Evolutionary conservation across 2,329 filamentous ascomycete genomes (phyloP).

Genomic region (Xylaria polymorpha): DNA sequence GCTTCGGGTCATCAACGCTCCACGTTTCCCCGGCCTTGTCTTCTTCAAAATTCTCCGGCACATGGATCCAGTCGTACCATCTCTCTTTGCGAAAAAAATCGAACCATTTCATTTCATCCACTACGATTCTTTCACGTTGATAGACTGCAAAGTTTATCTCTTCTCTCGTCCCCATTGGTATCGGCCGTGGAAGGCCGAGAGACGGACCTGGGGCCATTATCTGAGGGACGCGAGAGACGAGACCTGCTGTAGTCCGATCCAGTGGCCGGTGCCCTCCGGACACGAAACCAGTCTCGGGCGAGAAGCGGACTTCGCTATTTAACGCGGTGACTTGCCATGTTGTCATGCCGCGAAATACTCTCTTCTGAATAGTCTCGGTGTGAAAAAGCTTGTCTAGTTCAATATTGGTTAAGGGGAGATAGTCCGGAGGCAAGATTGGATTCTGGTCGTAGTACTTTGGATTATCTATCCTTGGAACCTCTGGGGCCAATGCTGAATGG

Average conservation of each 20-base stretch:
- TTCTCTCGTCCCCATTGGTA: neutral
- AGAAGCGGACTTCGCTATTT: constrained; percentile 5
- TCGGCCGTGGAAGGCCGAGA: neutral
- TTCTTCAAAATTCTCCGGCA: neutral
- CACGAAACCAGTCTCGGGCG: neutral
- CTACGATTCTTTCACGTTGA: constrained; percentile 18
- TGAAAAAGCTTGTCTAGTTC: constrained; percentile 12
- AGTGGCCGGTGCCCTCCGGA: constrained; percentile 18
- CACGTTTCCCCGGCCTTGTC: neutral
- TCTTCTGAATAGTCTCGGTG: neutral
- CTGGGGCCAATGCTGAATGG: neutral
- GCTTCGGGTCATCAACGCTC: neutral
- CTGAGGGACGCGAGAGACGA: neutral
- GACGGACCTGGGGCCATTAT: neutral
- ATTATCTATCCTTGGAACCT: constrained; percentile 12
- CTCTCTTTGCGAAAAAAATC: constrained; percentile 18
- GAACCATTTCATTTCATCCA: constrained; percentile 23
- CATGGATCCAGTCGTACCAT: constrained; percentile 27
- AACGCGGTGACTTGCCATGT: constrained; percentile 23
- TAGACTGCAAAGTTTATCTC: constrained; percentile 6
- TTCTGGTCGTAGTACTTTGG: constrained; percentile 30
- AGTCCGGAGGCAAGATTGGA: neutral
- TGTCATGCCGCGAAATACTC: fast-evolving
- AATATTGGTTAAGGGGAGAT: neutral
- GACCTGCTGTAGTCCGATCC: neutral